Evolutionary conservation across 2,329 filamentous ascomycete genomes (phyloP).

Genomic region (Sporothrix schenckii): DNA sequence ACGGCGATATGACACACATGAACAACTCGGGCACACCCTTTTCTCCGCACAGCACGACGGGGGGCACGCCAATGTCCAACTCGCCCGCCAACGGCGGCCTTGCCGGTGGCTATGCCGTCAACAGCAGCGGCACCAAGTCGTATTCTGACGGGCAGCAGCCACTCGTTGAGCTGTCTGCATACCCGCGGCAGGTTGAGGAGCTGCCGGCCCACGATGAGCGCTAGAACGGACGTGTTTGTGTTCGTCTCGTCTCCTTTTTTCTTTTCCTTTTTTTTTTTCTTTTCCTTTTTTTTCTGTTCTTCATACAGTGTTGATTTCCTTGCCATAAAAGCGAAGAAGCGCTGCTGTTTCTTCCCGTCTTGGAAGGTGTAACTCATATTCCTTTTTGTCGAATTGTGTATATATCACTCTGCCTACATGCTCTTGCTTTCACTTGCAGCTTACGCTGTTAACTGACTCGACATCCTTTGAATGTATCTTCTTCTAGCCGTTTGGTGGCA

Average conservation of each 20-base stretch:
- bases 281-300: no score
- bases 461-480: not conserved
- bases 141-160: slow-evolving; percentile 5
- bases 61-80: not conserved
- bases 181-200: slow-evolving; percentile 26
- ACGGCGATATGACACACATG: not conserved
- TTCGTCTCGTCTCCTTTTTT: not conserved
- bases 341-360: not conserved
- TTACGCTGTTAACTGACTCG: not conserved
- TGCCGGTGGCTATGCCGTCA: not conserved
- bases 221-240: not conserved
- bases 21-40: not conserved
- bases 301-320: no score
- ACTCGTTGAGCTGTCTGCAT: slow-evolving; percentile 28
- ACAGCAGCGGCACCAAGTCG: not conserved
- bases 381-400: not conserved
- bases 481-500: not conserved
- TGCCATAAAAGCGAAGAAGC: not conserved
- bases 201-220: not conserved
- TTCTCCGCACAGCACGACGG: slow-evolving; percentile 6
- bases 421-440: not conserved
- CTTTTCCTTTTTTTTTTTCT: not conserved
- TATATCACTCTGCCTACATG: slow-evolving; percentile 1
- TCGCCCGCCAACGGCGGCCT: not conserved
- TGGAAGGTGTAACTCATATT: not conserved